Evolutionary conservation across 345 rosid genomes (phyloP), one percentile per base, ranked within the genome.

Genomic region (Bretschneidera sinensis): DNA sequence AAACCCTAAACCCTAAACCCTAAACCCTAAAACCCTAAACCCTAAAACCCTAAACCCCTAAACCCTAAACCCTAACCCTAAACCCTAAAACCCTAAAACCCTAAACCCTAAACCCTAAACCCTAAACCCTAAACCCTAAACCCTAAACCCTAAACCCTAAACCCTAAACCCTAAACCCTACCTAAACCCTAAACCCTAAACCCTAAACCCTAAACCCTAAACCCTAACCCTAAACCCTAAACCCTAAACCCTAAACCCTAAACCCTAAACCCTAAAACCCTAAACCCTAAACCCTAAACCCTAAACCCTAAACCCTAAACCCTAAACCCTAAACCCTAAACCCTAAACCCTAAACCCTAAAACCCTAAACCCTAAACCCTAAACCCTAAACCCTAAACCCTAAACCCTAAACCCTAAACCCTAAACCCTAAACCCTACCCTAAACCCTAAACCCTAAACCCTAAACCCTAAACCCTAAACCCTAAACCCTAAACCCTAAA

Each of bases 91-190:
- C 57, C 57, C n/a, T n/a, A 7, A 53, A 53, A 53, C 57, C 57
- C 57, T 22, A 53, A 53, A 53, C 28, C 57, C 57, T 22, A 53
- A 53, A 13, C 57, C 57, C 57, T 22, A 53, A 53, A 53, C 57
- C 57, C 57, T 53, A 53, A 53, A 5, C 57, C 57, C 21, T 5
- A 53, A 53, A 5, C 57, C 7, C 57, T 25, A 5, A 53, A 53
- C 57, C 57, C 57, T 53, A 53, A 53, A 53, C 57, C 57, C 57
- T 53, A 53, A 53, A 53, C 57, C 57, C 57, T 9, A 53, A 53
- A 53, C 57, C 57, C 57, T 53, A 53, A 53, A 53, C 57, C 57
- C 57, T 22, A 53, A 53, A 53, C 57, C 57, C 57, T 22, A 53
- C 57, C 14, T 5, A 22, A 53, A 21, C 57, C 55, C 24, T n/a